phyloP scores from a whole-genome alignment of 176 grass and related monocot species.

The Thinopyrum elongatum region DNA sequence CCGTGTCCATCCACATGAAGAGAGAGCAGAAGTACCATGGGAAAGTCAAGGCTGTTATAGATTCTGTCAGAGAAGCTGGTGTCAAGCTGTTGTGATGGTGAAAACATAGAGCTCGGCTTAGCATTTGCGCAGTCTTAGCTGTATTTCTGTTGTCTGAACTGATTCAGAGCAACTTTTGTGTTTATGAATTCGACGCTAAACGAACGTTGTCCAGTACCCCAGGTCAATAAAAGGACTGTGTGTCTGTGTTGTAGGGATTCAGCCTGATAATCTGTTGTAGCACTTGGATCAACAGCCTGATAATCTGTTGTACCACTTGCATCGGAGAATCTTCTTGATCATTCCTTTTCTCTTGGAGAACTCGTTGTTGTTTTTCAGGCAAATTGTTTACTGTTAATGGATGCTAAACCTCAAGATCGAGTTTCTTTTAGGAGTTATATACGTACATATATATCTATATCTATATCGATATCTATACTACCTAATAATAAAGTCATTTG shows the following conservation, averaged over 20 bases:
- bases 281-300: neutral
- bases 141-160: neutral
- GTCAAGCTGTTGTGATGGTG: slow-evolving; percentile 57
- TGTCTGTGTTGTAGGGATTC: neutral
- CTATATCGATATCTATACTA: too few species aligned
- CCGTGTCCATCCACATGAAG: slow-evolving; percentile 63
- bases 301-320: neutral
- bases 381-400: too few species aligned
- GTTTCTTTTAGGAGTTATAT: too few species aligned
- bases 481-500: too few species aligned
- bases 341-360: neutral
- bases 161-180: neutral
- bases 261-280: neutral
- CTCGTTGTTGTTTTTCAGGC: neutral
- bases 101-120: neutral
- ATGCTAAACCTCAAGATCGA: too few species aligned
- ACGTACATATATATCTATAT: too few species aligned
- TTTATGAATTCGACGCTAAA: neutral
- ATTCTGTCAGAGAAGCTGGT: slow-evolving; percentile 69
- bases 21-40: slow-evolving; percentile 79
- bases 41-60: slow-evolving; percentile 1
- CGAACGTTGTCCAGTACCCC: neutral
- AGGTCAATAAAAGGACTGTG: slow-evolving; percentile 27
- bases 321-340: neutral
- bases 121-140: neutral